Base-by-base conservation (phyloP, 352 stramenopile genomes). In the Salisapilia sapeloensis region DNA sequence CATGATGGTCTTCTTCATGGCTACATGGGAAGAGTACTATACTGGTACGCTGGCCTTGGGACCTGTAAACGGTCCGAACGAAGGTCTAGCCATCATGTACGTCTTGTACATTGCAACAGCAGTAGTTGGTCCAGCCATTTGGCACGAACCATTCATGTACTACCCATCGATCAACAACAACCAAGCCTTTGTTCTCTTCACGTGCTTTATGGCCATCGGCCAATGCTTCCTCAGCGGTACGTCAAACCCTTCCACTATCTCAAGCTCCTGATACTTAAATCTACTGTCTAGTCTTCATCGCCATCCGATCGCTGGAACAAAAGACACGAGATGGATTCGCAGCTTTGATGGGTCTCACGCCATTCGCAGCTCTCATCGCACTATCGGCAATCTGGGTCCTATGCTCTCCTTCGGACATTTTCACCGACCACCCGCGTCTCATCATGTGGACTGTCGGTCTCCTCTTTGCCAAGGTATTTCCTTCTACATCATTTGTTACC, bases 11-110 rank as follows among this genome's bases (percentile, higher is more conserved):
- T 98, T 98, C 51, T 98, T 96, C 45, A 85, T 97, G 55, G 79
- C 85, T 8, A 97, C 91, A n/a, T 98, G 93, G 94, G 94, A 98
- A 52, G 84, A 98, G 54, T 98, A 97, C 58, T 93, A 97, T 64
- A 97, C 85, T 0, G 89, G 91, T n/a, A 85, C 83, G 34, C 60
- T 98, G 8, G 77, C 94, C 17, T 57, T 99, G 22, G 92, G 92
- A 6, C 66, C 93, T 14, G 60, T 98, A 25, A 99, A 98, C 55
- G 94, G 93, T 42, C 93, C 94, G 5, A 96, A 81, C 39, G 93
- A 98, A 59, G 93, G 94, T 22, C 52, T 98, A 9, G 32, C 96
- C 19, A 75, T 86, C 50, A 89, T 89, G 70, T 89, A 89, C 47
- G 60, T 53, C 29, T 60, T 75, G 38, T 89, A 89, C 56, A 37